Conservation (phyloP, 345 rosid species). For the Rhizophora apiculata region DNA sequence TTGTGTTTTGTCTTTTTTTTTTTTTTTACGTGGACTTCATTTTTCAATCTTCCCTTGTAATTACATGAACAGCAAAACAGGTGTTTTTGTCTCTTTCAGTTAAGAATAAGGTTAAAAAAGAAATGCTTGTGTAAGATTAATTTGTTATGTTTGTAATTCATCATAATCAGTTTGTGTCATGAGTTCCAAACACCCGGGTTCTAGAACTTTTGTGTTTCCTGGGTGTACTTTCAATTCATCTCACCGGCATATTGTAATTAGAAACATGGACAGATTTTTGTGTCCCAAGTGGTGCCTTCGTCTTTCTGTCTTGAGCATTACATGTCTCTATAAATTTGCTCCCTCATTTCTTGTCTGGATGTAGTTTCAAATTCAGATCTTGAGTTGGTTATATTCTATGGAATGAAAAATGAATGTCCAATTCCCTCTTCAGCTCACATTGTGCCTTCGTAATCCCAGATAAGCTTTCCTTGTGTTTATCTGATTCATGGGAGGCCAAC, state of each 20-base stretch:
- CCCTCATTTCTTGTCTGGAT: background rate
- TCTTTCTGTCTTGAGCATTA: background rate
- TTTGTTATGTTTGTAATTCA: background rate
- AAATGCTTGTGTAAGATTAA: background rate
- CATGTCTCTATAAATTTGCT: background rate
- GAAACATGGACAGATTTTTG: no score
- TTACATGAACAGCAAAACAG: background rate
- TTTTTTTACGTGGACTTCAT: background rate
- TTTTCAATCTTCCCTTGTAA: background rate
- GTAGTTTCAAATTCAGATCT: background rate
- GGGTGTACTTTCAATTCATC: no score
- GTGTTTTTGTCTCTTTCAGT: background rate
- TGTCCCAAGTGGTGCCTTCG: background rate
- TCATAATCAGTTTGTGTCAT: no score
- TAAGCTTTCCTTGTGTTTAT: conserved; percentile 26
- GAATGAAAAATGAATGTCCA: background rate
- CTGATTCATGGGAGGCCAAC: conserved; percentile 50
- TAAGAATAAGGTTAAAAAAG: background rate
- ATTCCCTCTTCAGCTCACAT: background rate
- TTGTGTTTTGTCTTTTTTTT: background rate
- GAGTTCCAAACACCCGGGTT: no score
- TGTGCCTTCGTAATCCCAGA: conserved; percentile 39
- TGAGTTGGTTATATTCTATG: background rate
- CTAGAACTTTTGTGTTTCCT: no score
- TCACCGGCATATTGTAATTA: no score